Percentiles rank a stretch among this genome's conserved stretches.
Evolutionary conservation across 2,329 filamentous ascomycete species (phyloP).

Genomic region (Sclerotinia borealis): DNA sequence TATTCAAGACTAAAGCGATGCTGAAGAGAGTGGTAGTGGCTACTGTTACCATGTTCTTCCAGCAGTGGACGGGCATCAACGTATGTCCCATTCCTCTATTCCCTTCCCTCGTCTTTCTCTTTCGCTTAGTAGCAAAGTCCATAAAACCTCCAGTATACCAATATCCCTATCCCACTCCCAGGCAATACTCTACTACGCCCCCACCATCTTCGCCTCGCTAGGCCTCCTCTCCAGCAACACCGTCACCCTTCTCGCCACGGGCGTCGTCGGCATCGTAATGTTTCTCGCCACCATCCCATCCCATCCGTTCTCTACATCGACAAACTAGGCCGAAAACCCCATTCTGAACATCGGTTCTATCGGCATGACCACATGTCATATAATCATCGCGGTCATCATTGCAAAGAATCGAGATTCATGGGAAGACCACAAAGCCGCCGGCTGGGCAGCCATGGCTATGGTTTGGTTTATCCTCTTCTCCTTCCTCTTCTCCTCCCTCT

Average conservation of each 20-base stretch:
- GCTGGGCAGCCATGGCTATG: conserved; percentile 62
- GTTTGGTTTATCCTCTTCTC: conserved; percentile 43
- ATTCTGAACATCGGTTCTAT: conserved; percentile 58
- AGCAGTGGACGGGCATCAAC: conserved; percentile 44
- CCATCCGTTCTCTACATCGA: conserved; percentile 63
- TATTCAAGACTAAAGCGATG: conserved; percentile 62
- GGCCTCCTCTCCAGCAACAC: conserved; percentile 42
- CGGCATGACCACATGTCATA: conserved; percentile 53
- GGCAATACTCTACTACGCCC: conserved; percentile 38
- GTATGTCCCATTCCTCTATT: conserved; percentile 21
- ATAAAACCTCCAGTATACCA: neutral
- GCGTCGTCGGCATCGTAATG: conserved; percentile 66
- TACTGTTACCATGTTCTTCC: conserved; percentile 56
- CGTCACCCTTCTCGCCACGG: conserved; percentile 58
- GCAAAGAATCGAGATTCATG: conserved; percentile 58
- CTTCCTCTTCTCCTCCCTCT: neutral
- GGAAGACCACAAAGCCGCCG: conserved; percentile 49
- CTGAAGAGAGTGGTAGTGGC: conserved; percentile 60
- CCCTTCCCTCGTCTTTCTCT: neutral
- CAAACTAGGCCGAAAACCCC: conserved; percentile 55
- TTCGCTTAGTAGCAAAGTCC: too few relatives aligned
- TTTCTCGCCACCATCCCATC: conserved; percentile 61
- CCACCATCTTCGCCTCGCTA: conserved; percentile 42
- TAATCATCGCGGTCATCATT: conserved; percentile 37
- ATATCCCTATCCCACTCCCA: neutral